Percentiles rank a stretch among this genome's conserved stretches.
Evolutionary conservation across 2,329 filamentous ascomycete genomes (phyloP).

Genomic region (Chrysosporium keratinophilum): DNA sequence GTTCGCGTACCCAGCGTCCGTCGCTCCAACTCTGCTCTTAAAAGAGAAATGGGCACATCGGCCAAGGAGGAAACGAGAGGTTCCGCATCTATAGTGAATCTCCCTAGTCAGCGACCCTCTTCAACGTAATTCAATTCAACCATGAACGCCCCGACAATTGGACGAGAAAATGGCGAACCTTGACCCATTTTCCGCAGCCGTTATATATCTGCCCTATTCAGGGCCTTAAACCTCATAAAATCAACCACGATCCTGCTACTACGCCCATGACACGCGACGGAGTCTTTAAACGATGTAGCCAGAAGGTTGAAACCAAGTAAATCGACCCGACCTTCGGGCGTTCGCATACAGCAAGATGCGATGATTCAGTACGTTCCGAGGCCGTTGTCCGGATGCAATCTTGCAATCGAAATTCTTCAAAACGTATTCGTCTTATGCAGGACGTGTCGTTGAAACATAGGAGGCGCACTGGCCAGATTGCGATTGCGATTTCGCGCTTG

Average conservation of each 20-base stretch:
- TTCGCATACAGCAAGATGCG: too few species aligned
- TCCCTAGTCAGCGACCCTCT: neutral
- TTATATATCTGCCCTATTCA: neutral
- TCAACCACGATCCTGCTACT: neutral
- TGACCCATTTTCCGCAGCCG: neutral
- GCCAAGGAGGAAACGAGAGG: constrained; percentile 18
- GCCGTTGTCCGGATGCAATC: too few species aligned
- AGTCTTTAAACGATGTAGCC: too few species aligned
- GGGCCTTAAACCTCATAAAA: neutral
- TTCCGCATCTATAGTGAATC: neutral
- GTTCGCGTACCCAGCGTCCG: constrained; percentile 3
- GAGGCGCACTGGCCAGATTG: too few species aligned
- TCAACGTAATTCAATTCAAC: neutral
- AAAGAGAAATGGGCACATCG: constrained; percentile 26
- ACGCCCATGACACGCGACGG: neutral
- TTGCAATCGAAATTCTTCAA: too few species aligned
- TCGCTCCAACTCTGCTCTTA: constrained; percentile 26
- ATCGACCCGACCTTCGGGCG: too few species aligned
- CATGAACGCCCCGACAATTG: neutral
- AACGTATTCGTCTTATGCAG: too few species aligned
- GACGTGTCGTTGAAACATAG: too few species aligned
- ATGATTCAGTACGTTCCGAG: too few species aligned
- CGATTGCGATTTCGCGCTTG: too few species aligned
- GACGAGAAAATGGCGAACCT: neutral
- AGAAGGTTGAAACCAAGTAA: too few species aligned